Base-by-base conservation (phyloP, 2,329 filamentous ascomycete species). In the Sporothrix pallida region DNA sequence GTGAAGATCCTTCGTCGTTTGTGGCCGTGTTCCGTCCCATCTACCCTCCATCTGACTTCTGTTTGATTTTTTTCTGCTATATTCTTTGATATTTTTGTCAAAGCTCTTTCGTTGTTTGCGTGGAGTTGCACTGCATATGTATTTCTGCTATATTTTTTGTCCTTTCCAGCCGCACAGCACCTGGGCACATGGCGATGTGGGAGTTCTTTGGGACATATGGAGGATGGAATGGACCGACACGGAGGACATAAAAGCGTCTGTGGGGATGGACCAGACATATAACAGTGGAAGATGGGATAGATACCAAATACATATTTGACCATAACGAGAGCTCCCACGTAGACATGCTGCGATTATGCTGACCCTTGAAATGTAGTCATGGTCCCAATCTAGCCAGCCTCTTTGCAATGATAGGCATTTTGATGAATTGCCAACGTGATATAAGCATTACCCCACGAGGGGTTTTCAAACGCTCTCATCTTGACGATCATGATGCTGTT, bases 121-220 rank as follows among this genome's bases (percentile, higher is more conserved):
- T 54, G 37, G 37, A 48, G 52, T 26, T 17, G 52, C 42, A 37
- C 31, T 71, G 48, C 67, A 23, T 52, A 9, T 37, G 37, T 68
- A 58, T 37, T 37, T 37, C 31, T 37, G 31, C 4, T 52, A 26
- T 13, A 26, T 54, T n/a, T 56, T 48, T 6, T 20, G 5, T 48
- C 48, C 17, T 71, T 50, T 69, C 20, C 42, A 67, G 48, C 69
- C 69, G 20, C 67, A 63, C 52, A 46, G 20, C 72, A 70, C 50
- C 37, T 58, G 63, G 58, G 37, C 62, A 54, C 72, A 70, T 46
- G 72, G 72, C 67, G 46, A 73, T 48, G 56, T 70, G 68, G 72
- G 72, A 70, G 67, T 73, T 70, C 10, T 52, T 69, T 63, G 9
- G 63, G 52, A 20, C 10, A 48, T 46, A 26, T 12, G 52, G 31